A percentile compares a stretch with the other conserved stretches of the same genome.
Conservation (phyloP, 805 yeast species). For the Yarrowia phangngaensis region DNA sequence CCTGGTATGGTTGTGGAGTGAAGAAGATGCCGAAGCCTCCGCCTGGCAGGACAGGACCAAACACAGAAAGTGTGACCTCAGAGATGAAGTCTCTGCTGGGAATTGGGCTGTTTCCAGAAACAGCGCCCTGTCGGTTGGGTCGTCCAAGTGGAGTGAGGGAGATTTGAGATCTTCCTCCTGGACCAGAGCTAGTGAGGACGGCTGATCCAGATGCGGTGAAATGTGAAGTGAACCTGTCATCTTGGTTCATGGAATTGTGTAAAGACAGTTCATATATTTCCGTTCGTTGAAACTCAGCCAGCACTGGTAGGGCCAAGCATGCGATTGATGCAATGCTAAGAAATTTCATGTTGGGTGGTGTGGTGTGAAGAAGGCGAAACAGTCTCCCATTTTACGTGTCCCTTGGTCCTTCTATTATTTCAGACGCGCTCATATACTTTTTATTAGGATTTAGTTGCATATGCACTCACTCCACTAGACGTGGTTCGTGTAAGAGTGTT, state of each 20-base stretch:
- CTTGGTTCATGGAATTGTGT: background rate
- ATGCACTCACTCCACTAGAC: too few relatives aligned
- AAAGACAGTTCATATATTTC: constrained; percentile 18
- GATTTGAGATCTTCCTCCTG: constrained; percentile 13
- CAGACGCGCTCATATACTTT: too few relatives aligned
- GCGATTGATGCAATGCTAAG: background rate
- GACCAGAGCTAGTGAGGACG: constrained; percentile 2
- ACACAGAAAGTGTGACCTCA: constrained; percentile 36
- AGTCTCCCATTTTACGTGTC: too few relatives aligned
- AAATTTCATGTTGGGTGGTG: background rate
- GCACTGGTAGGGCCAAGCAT: constrained; percentile 5
- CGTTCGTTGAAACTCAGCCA: constrained; percentile 5
- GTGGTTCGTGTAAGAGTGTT: too few relatives aligned
- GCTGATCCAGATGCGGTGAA: constrained; percentile 20
- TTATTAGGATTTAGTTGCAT: constrained; percentile 6
- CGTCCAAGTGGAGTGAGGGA: constrained; percentile 17
- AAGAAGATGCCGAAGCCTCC: constrained; percentile 43
- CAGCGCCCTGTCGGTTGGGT: constrained; percentile 36
- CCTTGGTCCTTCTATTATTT: too few relatives aligned
- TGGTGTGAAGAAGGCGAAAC: background rate
- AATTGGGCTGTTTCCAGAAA: constrained; percentile 38
- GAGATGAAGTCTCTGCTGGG: constrained; percentile 39
- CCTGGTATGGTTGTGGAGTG: constrained; percentile 33
- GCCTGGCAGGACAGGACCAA: constrained; percentile 38
- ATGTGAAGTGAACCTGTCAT: constrained; percentile 11